Evolutionary conservation across 2,329 filamentous ascomycete genomes (phyloP), one percentile per base, ranked within the genome.

Genomic region (Chaetomiaceae sp.): DNA sequence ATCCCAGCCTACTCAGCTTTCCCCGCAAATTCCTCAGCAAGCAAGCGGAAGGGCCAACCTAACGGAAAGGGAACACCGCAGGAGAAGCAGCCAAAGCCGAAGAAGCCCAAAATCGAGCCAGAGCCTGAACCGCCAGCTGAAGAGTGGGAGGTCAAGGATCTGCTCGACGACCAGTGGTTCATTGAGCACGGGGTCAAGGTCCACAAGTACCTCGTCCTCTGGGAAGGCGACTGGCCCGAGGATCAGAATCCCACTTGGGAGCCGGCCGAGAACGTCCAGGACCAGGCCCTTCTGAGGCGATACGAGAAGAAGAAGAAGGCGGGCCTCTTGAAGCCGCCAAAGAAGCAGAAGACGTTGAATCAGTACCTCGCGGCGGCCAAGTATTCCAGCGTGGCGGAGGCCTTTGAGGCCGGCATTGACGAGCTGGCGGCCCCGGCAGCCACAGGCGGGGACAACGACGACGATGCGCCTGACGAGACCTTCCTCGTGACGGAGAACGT

Each of bases 181-280:
- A 65, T 74, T 4, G 67, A 71, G 1, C 66, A 71, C 12, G 70
- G 70, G 4, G 63, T 60, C 2, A 66, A 66, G 8, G 66, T 74
- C 1, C 74, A 75, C 3, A 73, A 71, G 53, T 83, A 79, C 63
- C 69, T 74, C 27, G 78, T 83, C 1, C 73, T 75, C 6, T 83
- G 80, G 80, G 74, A 73, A 40, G 80, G 80, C 7, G 66, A 80
- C 54, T 83, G 80, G 80, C 78, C 80, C 0, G 66, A 71, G 0
- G 75, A 75, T 8, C 72, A 82, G 61, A 82, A 83, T 51, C 77
- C 78, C 0, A 78, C 79, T 0, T 83, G 80, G 80, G 80, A 83
- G 60, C 80, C 79, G 0, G 73, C 76, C 57, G 71, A 72, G 3
- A 80, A 82, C 48, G 72, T 83, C 2, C 65, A 75, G 0, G 57